These are phyloP conservation scores for Botrytis paeoniae DNA, from an alignment of 2,329 filamentous ascomycete species.

Conservation along the genomic window DNA sequence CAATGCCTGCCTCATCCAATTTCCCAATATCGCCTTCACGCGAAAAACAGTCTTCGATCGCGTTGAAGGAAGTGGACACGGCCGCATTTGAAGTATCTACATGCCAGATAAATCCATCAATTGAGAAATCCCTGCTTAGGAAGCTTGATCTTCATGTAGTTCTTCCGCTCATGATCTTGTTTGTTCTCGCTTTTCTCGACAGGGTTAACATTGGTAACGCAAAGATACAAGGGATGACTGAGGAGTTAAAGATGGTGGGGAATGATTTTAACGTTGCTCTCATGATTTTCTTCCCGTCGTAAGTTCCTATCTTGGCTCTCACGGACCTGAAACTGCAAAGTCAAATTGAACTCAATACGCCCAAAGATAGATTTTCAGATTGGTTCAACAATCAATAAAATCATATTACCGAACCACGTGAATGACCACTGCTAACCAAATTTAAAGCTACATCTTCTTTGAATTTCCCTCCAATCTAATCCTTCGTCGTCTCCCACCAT, in stretches of 20 bases:
- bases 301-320: neutral
- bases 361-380: neutral
- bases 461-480: slow-evolving; percentile 36
- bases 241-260: slow-evolving; percentile 54
- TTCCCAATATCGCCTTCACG: neutral
- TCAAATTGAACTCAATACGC: neutral
- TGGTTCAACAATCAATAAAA: neutral
- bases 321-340: neutral
- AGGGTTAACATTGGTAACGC: slow-evolving; percentile 77
- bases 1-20: neutral
- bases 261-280: slow-evolving; percentile 49
- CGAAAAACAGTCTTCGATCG: neutral
- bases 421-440: neutral
- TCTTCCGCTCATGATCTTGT: slow-evolving; percentile 56
- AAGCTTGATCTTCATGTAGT: slow-evolving; percentile 31
- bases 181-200: slow-evolving; percentile 69
- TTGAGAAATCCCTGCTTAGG: slow-evolving; percentile 24
- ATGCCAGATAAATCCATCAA: neutral
- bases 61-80: neutral
- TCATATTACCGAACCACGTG: neutral
- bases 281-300: slow-evolving; percentile 39
- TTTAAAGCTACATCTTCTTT: slow-evolving; percentile 40
- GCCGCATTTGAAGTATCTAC: neutral
- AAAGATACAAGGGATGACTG: slow-evolving; percentile 64
- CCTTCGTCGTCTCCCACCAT: slow-evolving; percentile 38